phyloP scores from a whole-genome alignment of 2,329 filamentous ascomycete species.

The Aquanectria penicillioides region DNA sequence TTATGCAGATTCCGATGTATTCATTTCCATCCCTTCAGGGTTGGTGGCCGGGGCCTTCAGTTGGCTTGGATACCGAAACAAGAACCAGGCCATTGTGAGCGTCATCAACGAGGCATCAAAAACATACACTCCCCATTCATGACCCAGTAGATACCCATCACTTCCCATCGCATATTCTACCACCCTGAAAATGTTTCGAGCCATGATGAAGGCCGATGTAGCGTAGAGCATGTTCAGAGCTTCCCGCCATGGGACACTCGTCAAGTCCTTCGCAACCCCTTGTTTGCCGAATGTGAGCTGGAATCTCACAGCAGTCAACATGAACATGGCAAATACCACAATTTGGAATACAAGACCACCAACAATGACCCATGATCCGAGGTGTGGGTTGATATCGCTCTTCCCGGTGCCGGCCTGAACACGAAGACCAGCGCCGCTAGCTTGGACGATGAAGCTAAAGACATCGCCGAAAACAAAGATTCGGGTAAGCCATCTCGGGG shows the following conservation, averaged over 20 bases:
- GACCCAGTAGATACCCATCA: conserved; percentile 8
- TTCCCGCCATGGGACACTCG: conserved; percentile 45
- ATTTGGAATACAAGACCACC: conserved; percentile 66
- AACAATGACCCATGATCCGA: conserved; percentile 60
- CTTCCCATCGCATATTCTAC: conserved; percentile 20
- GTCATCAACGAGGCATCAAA: conserved; percentile 24
- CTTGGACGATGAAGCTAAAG: conserved; percentile 44
- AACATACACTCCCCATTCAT: conserved; percentile 22
- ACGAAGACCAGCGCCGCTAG: conserved; percentile 42
- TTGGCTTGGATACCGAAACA: conserved; percentile 17
- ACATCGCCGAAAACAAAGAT: conserved; percentile 47
- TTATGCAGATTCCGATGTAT: no score
- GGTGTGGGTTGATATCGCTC: conserved; percentile 33
- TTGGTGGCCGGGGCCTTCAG: no score
- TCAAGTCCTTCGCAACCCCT: background rate
- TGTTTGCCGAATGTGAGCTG: conserved; percentile 41
- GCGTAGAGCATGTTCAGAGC: conserved; percentile 49
- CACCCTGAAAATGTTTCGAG: conserved; percentile 35
- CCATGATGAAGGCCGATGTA: conserved; percentile 50
- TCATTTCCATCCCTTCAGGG: no score
- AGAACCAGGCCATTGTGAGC: conserved; percentile 22
- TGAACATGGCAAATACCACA: conserved; percentile 62
- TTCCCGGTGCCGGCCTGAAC: conserved; percentile 36
- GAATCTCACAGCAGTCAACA: conserved; percentile 56
- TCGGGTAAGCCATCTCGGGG: conserved; percentile 39